A percentile compares a stretch with the other conserved stretches of the same genome.
These are phyloP conservation scores for Tirmania nivea DNA, from an alignment of 495 filamentous ascomycete genomes.

Conservation along the genomic window DNA sequence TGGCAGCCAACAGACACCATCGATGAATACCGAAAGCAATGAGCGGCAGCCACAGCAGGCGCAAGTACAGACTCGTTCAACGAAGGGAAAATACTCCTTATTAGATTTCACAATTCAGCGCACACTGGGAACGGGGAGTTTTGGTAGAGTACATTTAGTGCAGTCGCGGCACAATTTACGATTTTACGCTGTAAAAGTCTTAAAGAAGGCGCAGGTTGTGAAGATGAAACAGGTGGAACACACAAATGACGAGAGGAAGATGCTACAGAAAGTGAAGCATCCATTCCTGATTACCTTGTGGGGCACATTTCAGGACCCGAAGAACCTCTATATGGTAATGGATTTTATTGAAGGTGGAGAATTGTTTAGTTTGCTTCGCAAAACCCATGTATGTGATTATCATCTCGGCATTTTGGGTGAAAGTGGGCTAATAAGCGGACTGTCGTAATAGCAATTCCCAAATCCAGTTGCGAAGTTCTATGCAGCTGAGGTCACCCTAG, in stretches of 20 bases:
- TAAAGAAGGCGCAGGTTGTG: conserved; percentile 95
- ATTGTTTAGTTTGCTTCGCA: conserved; percentile 81
- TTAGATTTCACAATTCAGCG: conserved; percentile 69
- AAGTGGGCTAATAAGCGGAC: too few relatives aligned
- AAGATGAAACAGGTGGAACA: conserved; percentile 99
- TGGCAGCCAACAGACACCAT: conserved; percentile 5
- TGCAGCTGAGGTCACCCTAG: conserved; percentile 87
- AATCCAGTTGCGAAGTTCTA: conserved; percentile 99
- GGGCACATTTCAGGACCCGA: conserved; percentile 92
- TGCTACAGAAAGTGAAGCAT: conserved; percentile 88
- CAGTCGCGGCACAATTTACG: conserved; percentile 93
- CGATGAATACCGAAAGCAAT: not conserved
- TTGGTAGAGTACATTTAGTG: conserved; percentile 86
- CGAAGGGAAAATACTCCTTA: conserved; percentile 95
- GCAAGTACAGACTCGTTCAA: conserved; percentile 36
- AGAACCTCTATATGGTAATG: conserved; percentile 99
- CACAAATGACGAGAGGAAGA: conserved; percentile 88
- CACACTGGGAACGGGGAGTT: conserved; percentile 88
- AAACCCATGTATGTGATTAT: conserved; percentile 59
- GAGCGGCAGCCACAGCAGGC: conserved; percentile 11
- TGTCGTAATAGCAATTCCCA: conserved; percentile 59
- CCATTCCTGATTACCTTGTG: conserved; percentile 93
- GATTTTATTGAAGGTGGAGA: conserved; percentile 99
- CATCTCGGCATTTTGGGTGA: not conserved
- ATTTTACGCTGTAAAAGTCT: conserved; percentile 92